Base-by-base conservation (phyloP, 331 rosid genomes). In the Arachis monticola region DNA sequence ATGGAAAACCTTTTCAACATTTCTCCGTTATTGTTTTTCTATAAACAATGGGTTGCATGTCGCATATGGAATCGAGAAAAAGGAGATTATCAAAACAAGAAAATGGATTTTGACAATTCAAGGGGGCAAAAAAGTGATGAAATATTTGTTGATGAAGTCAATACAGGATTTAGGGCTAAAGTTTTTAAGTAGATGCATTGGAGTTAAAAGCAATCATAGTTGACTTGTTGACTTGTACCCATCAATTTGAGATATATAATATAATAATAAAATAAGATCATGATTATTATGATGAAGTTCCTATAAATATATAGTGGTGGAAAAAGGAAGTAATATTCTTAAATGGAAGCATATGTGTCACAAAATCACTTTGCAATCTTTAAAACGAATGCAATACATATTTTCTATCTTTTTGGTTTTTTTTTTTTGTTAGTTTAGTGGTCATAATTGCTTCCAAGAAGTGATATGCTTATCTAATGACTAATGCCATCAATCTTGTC, bases 401-500 rank as follows among this genome's bases (percentile, higher is more conserved):
- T 3, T n/a, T n/a, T 2, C 30, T 27, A 27, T 42, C 6, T 55
- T 70, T 11, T 57, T 35, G 2, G 4, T 35, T 38, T 3, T 38
- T 38, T 38, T 38, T 3, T 38, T 38, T 38, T 38, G 6, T 41
- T 10, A 13, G 61, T 13, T 61, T 48, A 61, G 22, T 51, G 70
- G 63, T 10, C 53, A 63, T 62, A 73, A 62, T 74, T 74, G 63
- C 13, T 40, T 62, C 53, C 44, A 11, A 38, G 63, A 64, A 74
- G 78, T 64, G 12, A 32, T 53, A 63, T 74, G 63, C 55, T 64
- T 74, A 57, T 63, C 7, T 51, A 14, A 38, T 63, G 45, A 30
- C 41, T 27, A 27, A 27, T 27, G 30, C 44, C 60, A 62, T 62
- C 63, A 73, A 74, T 74, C 56, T 63, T 41, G 65, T 27, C 65